These are phyloP conservation scores for Cnidoscolus chayamansa DNA, from an alignment of 441 rosid genomes.

Conservation along the genomic window DNA sequence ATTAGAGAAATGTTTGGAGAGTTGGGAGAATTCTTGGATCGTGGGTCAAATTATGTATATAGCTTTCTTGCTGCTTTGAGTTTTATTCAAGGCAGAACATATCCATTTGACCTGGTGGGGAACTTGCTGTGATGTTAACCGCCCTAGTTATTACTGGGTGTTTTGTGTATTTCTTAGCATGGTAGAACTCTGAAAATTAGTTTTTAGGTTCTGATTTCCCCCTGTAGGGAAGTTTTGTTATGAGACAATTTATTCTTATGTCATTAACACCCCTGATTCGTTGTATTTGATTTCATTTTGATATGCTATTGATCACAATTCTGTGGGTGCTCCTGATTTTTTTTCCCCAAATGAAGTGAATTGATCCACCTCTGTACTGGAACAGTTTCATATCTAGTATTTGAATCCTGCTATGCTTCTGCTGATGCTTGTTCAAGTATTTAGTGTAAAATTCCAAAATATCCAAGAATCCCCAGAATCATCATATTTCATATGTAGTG, in stretches of 20 bases:
- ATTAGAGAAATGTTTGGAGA: slow-evolving; percentile 18
- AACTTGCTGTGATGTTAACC: slow-evolving; percentile 24
- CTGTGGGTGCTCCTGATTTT: neutral
- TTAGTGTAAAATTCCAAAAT: too few species aligned
- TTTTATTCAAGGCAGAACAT: slow-evolving; percentile 26
- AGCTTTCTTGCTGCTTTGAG: slow-evolving; percentile 25
- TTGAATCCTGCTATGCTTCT: neutral
- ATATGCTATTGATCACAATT: neutral
- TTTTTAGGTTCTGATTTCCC: slow-evolving; percentile 32
- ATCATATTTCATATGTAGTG: too few species aligned
- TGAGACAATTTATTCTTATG: slow-evolving; percentile 25
- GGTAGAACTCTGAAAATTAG: slow-evolving; percentile 20
- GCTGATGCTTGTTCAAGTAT: too few species aligned
- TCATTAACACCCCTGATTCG: slow-evolving; percentile 27
- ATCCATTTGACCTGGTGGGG: slow-evolving; percentile 25
- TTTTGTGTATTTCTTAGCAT: slow-evolving; percentile 19
- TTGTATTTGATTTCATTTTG: slow-evolving; percentile 19
- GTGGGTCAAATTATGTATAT: slow-evolving; percentile 40
- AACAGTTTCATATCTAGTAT: too few species aligned
- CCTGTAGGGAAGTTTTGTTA: slow-evolving; percentile 38
- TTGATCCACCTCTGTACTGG: too few species aligned
- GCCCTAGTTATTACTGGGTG: slow-evolving; percentile 21
- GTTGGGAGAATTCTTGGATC: slow-evolving; percentile 25
- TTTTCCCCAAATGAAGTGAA: too few species aligned
- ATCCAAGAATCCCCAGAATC: too few species aligned